phyloP scores from a whole-genome alignment of 805 yeast species.

The Kuraishia molischiana region DNA sequence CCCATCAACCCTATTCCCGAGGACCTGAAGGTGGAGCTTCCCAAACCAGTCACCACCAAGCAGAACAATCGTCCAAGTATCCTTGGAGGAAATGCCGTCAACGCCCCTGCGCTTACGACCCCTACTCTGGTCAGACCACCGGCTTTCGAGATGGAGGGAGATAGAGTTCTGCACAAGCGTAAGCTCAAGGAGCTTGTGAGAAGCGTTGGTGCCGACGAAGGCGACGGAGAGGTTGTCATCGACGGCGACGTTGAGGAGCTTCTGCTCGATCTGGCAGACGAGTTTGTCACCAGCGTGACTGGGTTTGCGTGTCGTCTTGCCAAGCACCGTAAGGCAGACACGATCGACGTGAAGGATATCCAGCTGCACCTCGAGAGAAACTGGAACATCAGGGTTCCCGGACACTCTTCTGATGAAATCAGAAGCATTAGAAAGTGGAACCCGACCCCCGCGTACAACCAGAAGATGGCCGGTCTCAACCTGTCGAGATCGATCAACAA shows the following conservation, averaged over 20 bases:
- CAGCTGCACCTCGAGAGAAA: slow-evolving; percentile 87
- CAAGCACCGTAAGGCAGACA: slow-evolving; percentile 84
- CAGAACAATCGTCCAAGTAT: slow-evolving; percentile 68
- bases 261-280: slow-evolving; percentile 88
- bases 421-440: slow-evolving; percentile 67
- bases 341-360: slow-evolving; percentile 79
- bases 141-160: slow-evolving; percentile 72
- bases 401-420: slow-evolving; percentile 85
- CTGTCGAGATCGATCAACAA: slow-evolving; percentile 54
- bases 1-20: slow-evolving; percentile 69
- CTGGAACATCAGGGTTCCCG: slow-evolving; percentile 94
- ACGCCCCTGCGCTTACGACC: slow-evolving; percentile 60
- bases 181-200: slow-evolving; percentile 82
- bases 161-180: slow-evolving; percentile 79
- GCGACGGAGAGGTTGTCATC: slow-evolving; percentile 81
- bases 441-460: slow-evolving; percentile 52
- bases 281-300: slow-evolving; percentile 84
- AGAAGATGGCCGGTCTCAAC: slow-evolving; percentile 60
- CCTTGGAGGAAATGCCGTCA: slow-evolving; percentile 73
- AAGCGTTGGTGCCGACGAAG: slow-evolving; percentile 76
- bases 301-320: slow-evolving; percentile 92
- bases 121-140: slow-evolving; percentile 74
- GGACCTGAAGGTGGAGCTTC: slow-evolving; percentile 54
- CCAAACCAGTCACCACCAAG: slow-evolving; percentile 54
- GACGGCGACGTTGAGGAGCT: slow-evolving; percentile 96